These are phyloP conservation scores for Brassica hybrid DNA, from an alignment of 441 rosid species.

Conservation along the genomic window DNA sequence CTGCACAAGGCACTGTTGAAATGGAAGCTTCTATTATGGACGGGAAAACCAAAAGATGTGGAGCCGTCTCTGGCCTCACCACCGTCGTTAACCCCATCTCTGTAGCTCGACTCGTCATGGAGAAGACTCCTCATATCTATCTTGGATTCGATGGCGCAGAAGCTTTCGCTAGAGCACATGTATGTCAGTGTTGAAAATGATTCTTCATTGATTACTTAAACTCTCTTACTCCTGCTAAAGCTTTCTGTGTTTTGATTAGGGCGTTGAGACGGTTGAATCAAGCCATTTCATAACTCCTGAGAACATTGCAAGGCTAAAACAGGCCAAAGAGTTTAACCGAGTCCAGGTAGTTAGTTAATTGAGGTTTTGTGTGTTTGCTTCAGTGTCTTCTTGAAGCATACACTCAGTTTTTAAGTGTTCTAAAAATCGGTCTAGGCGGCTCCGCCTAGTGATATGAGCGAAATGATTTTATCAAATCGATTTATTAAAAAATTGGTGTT, in stretches of 20 bases:
- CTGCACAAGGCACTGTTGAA: conserved; percentile 76
- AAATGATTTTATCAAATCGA: no score
- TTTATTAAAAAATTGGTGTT: no score
- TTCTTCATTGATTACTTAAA: no score
- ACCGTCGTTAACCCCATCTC: conserved; percentile 84
- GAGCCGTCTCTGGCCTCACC: conserved; percentile 89
- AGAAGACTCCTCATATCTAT: conserved; percentile 85
- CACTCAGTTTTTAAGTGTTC: no score
- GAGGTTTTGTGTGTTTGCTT: not conserved
- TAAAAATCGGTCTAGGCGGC: no score
- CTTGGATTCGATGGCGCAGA: conserved; percentile 88
- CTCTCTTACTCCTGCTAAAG: not conserved
- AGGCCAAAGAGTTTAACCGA: conserved; percentile 79
- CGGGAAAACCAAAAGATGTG: conserved; percentile 78
- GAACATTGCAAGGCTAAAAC: conserved; percentile 75
- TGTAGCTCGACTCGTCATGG: conserved; percentile 88
- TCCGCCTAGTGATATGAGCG: no score
- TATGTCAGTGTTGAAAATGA: conserved; percentile 23
- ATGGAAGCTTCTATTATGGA: conserved; percentile 99
- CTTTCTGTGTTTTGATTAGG: conserved; percentile 47
- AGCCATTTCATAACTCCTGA: conserved; percentile 76
- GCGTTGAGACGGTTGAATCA: conserved; percentile 69
- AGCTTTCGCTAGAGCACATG: conserved; percentile 89
- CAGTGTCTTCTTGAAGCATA: not conserved
- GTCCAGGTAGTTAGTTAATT: conserved; percentile 56